Evolutionary conservation across 1,284 basidiomycete species (phyloP).

Genomic region (Hypsizygus ulmarius): DNA sequence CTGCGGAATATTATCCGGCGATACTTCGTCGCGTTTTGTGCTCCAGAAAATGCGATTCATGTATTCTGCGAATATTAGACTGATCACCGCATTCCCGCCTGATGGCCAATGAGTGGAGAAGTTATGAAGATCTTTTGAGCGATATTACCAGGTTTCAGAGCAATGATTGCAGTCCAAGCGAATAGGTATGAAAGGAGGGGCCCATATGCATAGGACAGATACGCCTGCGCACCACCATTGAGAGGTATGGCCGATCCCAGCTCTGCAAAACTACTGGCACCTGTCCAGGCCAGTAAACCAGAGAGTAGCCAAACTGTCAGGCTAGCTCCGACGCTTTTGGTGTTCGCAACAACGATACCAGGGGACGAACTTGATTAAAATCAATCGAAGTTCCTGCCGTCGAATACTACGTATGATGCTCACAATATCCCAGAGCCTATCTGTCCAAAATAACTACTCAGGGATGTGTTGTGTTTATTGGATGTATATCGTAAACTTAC

Average conservation of each 20-base stretch:
- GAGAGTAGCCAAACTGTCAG: conserved; percentile 77
- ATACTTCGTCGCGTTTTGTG: conserved; percentile 56
- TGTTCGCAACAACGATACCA: conserved; percentile 86
- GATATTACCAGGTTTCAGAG: conserved; percentile 72
- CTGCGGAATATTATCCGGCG: conserved; percentile 77
- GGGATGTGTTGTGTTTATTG: background rate
- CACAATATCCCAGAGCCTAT: conserved; percentile 94
- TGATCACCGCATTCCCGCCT: conserved; percentile 70
- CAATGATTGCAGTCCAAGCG: conserved; percentile 88
- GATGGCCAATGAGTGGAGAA: conserved; percentile 4
- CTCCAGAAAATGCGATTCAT: conserved; percentile 78
- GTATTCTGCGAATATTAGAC: conserved; percentile 83
- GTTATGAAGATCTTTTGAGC: background rate
- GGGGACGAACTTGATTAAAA: conserved; percentile 69
- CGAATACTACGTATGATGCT: conserved; percentile 23
- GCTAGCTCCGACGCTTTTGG: conserved; percentile 83
- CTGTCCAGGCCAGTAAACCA: conserved; percentile 88
- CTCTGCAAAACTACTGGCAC: conserved; percentile 89
- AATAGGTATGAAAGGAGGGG: conserved; percentile 85
- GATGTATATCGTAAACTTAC: conserved; percentile 31
- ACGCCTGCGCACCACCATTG: conserved; percentile 87
- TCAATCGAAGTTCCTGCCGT: conserved; percentile 4
- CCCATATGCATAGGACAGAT: conserved; percentile 88
- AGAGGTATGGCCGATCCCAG: conserved; percentile 81
- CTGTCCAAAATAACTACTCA: conserved; percentile 29